Base-by-base conservation (phyloP, 2,329 filamentous ascomycete genomes). In the Ploettnerulaceae sp. region DNA sequence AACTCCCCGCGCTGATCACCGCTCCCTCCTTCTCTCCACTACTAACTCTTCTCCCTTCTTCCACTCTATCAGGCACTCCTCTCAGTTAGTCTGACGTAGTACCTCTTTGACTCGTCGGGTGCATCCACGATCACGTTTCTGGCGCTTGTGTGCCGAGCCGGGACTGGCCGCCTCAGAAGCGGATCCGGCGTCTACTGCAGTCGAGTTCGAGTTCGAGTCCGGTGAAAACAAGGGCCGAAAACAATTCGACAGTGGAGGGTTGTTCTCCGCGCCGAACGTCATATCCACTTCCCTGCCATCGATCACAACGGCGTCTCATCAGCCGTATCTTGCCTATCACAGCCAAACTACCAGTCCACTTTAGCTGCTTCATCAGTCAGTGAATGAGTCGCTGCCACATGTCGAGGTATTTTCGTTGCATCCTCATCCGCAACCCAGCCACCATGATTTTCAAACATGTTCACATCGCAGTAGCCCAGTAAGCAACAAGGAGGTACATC, bases 111-210 rank as follows among this genome's bases (percentile, higher is more conserved):
- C n/a, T n/a, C n/a, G n/a, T n/a, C n/a, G n/a, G n/a, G n/a, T n/a
- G n/a, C n/a, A n/a, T n/a, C n/a, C n/a, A n/a, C n/a, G n/a, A n/a
- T n/a, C n/a, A n/a, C n/a, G n/a, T n/a, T n/a, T n/a, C n/a, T n/a
- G n/a, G n/a, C n/a, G n/a, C n/a, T 18, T 32, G 12, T 7, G 33
- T 40, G 28, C 41, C 36, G 36, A 36, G 32, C 22, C 45, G 36
- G 45, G 24, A 43, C 25, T 28, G 34, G 32, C 43, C 43, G 44
- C 20, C 34, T 32, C 8, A 28, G 15, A 40, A 40, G 37, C 37
- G 37, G 24, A 21, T 29, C 24, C 15, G 15, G 25, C 37, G 25
- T 29, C 37, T 29, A 40, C 25, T 14, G 21, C n/a, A n/a, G n/a
- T n/a, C n/a, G n/a, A n/a, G n/a, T n/a, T n/a, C n/a, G n/a, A n/a